Conservation (phyloP, 768 basidiomycete genomes). For the Boletus rubropictus region DNA sequence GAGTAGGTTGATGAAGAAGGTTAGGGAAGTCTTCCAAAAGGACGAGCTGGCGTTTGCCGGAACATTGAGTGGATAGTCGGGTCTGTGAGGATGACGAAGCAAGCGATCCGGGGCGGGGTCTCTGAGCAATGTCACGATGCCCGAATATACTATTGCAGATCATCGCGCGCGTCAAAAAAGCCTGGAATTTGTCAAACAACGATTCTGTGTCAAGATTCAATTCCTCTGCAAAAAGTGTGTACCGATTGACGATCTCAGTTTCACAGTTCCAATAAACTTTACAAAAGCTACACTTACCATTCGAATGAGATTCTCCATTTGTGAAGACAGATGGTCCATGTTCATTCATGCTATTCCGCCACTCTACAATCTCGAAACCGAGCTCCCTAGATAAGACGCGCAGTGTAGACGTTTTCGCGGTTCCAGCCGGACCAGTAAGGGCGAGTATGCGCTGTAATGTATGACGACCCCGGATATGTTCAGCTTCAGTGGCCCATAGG, state of each 20-base stretch:
- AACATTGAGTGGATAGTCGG: neutral
- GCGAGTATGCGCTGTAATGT: conserved; percentile 68
- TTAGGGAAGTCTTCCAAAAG: conserved; percentile 92
- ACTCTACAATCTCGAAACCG: conserved; percentile 78
- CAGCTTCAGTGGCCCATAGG: neutral
- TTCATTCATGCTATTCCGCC: conserved; percentile 67
- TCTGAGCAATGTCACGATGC: conserved; percentile 5
- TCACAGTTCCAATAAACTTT: neutral
- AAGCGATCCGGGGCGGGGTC: conserved; percentile 1
- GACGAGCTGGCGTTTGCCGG: conserved; percentile 50
- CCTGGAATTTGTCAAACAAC: conserved; percentile 62
- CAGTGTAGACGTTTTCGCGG: conserved; percentile 85
- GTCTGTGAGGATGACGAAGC: conserved; percentile 2
- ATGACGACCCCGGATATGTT: neutral
- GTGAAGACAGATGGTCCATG: conserved; percentile 22
- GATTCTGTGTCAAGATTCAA: conserved; percentile 18
- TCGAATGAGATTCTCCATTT: conserved; percentile 9
- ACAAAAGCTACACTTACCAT: conserved; percentile 7
- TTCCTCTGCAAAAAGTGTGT: conserved; percentile 9
- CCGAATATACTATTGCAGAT: conserved; percentile 52
- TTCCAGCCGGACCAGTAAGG: conserved; percentile 84
- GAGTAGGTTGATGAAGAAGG: conserved; percentile 67
- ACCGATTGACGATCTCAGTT: neutral
- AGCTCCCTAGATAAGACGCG: conserved; percentile 70
- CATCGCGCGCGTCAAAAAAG: conserved; percentile 67